Evolutionary conservation across 371 early-diverging fungal species (phyloP), one percentile per base, ranked within the genome.

Genomic region (Mortierella sp.): DNA sequence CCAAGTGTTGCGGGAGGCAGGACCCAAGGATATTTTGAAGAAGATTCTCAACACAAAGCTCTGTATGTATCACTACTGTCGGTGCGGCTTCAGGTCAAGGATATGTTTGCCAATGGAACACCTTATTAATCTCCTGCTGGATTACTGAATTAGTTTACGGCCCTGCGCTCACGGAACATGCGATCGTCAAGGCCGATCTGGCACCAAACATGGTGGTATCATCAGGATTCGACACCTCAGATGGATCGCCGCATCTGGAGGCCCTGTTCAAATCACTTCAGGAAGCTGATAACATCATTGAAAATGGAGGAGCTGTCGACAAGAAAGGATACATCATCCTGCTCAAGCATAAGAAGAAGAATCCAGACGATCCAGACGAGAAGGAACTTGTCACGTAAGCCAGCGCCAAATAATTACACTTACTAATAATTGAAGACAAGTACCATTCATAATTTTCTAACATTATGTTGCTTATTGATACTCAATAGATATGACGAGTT

Each of bases 131-230:
- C 4, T 43, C 12, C 27, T 5, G 24, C 32, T 4, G 46, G 7
- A 48, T 44, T 58, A 41, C n/a, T 10, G 54, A 38, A 60, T 44
- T 70, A 89, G 94, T 93, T 38, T 98, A 97, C 80, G 97, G 98
- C 0, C 96, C 97, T n/a, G 93, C 96, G 4, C 92, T 98, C 79
- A 90, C 95, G 5, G 99, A 99, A 73, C 98, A 98, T 88, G 94
- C 94, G 11, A 91, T 98, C 54, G 74, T 94, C 46, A 88, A 83
- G 27, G 95, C 97, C 5, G 91, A 91, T 4, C 87, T 98, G 56
- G 90, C 95, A 71, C 95, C 96, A 0, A 92, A 92, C 49, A 75
- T 90, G 74, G 90, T 93, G 54, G 89, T 95, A n/a, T 46, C 79
- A 54, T 89, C 90, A 48, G 93, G 89, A 49, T 89, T 91, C 43